These are phyloP conservation scores for Ceratocystis smalleyi DNA, from an alignment of 2,329 filamentous ascomycete species.

Conservation along the genomic window DNA sequence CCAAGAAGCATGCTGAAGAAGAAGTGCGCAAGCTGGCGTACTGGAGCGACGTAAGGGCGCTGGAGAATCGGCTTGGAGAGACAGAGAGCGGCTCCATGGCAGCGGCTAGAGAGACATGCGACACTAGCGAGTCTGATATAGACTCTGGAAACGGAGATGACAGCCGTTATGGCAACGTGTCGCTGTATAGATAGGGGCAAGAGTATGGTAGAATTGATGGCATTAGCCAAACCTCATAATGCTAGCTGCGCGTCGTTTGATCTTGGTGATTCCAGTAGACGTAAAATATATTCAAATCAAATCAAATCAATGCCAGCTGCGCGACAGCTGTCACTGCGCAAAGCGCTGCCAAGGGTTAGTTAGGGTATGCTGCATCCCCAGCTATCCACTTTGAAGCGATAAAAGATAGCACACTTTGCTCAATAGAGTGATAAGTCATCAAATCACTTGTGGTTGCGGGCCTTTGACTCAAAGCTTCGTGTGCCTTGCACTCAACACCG, in stretches of 20 bases:
- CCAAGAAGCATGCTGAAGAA: constrained; percentile 60
- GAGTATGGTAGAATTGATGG: neutral
- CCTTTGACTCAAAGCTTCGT: neutral
- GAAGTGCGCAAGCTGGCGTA: constrained; percentile 71
- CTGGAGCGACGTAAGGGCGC: constrained; percentile 68
- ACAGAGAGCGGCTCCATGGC: constrained; percentile 30
- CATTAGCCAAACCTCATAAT: no score
- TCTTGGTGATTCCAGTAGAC: no score
- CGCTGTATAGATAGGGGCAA: neutral
- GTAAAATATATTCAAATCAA: no score
- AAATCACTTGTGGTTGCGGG: neutral
- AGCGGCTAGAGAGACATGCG: constrained; percentile 11
- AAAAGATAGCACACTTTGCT: no score
- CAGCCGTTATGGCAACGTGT: neutral
- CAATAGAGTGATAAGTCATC: neutral
- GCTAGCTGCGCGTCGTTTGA: no score
- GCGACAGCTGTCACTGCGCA: neutral
- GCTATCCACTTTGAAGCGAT: no score
- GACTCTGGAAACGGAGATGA: neutral
- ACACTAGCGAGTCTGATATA: constrained; percentile 14
- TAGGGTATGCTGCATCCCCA: no score
- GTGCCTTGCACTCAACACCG: neutral
- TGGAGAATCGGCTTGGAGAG: constrained; percentile 39
- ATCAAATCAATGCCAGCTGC: no score
- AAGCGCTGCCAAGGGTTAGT: neutral